Evolutionary conservation across 371 early-diverging fungal genomes (phyloP).

Genomic region (Rhizomucor pusillus): DNA sequence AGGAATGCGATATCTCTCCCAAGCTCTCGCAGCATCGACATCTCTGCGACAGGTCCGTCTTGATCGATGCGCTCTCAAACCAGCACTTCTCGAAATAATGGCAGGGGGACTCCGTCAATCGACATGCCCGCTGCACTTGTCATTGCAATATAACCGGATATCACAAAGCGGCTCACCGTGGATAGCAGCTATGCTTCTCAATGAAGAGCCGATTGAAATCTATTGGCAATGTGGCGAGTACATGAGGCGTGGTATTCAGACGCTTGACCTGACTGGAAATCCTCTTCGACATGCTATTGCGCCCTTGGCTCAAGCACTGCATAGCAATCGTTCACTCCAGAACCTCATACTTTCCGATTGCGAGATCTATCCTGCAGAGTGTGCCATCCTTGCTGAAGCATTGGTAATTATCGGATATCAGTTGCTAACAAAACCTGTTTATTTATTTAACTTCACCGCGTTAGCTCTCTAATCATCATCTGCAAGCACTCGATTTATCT

Average conservation of each 20-base stretch:
- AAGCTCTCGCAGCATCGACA: constrained; percentile 48
- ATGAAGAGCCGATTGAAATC: constrained; percentile 33
- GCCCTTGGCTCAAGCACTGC: constrained; percentile 52
- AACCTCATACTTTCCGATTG: constrained; percentile 50
- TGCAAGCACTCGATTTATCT: constrained; percentile 46
- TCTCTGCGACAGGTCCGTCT: constrained; percentile 53
- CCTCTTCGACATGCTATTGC: constrained; percentile 46
- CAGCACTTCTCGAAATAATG: constrained; percentile 50
- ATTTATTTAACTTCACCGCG: neutral
- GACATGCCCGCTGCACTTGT: constrained; percentile 40
- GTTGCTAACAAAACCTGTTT: neutral
- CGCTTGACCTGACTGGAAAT: constrained; percentile 55
- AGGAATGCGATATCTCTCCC: constrained; percentile 54
- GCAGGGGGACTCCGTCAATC: constrained; percentile 56
- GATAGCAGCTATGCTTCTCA: constrained; percentile 53
- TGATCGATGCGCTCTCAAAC: constrained; percentile 57
- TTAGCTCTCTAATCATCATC: constrained; percentile 31
- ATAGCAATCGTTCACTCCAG: constrained; percentile 43
- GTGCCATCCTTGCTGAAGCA: constrained; percentile 51
- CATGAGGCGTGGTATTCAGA: constrained; percentile 32
- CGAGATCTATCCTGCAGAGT: constrained; percentile 49
- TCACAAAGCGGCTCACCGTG: constrained; percentile 41
- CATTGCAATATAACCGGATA: constrained; percentile 54
- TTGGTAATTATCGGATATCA: constrained; percentile 32
- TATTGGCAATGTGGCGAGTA: constrained; percentile 13